Conservation (phyloP, 441 rosid species). For the Erodium texanum region DNA sequence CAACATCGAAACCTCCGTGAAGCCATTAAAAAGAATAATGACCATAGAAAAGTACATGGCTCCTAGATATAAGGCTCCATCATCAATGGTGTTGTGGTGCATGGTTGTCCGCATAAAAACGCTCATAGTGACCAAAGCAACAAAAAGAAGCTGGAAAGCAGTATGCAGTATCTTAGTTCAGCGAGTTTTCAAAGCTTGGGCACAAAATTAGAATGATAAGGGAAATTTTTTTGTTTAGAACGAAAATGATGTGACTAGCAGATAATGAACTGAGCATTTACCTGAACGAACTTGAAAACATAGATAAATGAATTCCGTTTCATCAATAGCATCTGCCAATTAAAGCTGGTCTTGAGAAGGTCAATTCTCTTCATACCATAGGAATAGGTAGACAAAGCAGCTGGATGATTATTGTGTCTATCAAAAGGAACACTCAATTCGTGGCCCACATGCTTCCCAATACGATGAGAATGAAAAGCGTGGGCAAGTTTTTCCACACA, state of each 20-base stretch:
- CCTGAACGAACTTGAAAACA: slow-evolving; percentile 65
- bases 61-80: slow-evolving; percentile 52
- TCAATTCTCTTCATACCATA: slow-evolving; percentile 57
- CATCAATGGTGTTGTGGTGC: slow-evolving; percentile 32
- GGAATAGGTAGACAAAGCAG: slow-evolving; percentile 56
- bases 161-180: background rate
- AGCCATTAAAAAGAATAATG: slow-evolving; percentile 58
- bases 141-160: slow-evolving; percentile 30
- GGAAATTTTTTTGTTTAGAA: no score
- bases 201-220: background rate
- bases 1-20: slow-evolving; percentile 63
- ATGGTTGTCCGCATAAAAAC: slow-evolving; percentile 56
- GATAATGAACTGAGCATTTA: no score
- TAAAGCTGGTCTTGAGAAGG: slow-evolving; percentile 49
- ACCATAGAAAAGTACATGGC: slow-evolving; percentile 47
- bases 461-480: slow-evolving; percentile 56
- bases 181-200: slow-evolving; percentile 10
- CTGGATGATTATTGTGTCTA: slow-evolving; percentile 52
- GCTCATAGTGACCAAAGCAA: slow-evolving; percentile 47
- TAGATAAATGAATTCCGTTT: slow-evolving; percentile 81
- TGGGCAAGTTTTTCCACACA: slow-evolving; percentile 52
- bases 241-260: no score
- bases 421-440: slow-evolving; percentile 56
- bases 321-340: slow-evolving; percentile 71
- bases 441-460: slow-evolving; percentile 43